Evolutionary conservation across 2,329 filamentous ascomycete species (phyloP).

Genomic region (Blastomyces parvus): DNA sequence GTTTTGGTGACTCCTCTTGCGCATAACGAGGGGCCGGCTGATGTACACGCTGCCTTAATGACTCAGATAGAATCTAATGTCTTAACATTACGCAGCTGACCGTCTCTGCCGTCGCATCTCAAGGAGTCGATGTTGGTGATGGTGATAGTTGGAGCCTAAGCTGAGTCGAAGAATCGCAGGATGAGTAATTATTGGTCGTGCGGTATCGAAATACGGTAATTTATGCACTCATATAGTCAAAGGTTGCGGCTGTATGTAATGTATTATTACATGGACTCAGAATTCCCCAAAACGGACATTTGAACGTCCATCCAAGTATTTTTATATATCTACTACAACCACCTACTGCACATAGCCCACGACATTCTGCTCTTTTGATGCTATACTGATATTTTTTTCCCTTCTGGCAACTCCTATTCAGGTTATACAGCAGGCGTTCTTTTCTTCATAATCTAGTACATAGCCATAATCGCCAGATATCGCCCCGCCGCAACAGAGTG

Average conservation of each 20-base stretch:
- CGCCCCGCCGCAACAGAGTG: background rate
- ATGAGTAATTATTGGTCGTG: background rate
- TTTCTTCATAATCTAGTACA: background rate
- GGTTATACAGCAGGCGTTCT: background rate
- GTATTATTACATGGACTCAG: constrained; percentile 1
- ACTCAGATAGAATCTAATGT: background rate
- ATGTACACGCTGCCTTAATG: background rate
- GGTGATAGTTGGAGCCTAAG: background rate
- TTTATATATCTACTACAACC: background rate
- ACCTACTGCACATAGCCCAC: background rate
- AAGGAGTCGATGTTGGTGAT: background rate
- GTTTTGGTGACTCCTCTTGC: background rate
- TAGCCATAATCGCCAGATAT: background rate
- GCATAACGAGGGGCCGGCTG: background rate
- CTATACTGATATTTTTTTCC: background rate
- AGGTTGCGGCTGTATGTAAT: background rate
- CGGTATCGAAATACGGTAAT: background rate
- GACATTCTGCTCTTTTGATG: background rate
- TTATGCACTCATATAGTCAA: background rate
- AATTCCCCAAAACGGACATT: constrained; percentile 1
- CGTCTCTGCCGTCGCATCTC: background rate
- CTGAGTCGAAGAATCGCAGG: background rate
- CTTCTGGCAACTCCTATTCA: background rate
- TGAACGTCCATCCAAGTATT: background rate
- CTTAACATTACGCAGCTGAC: background rate